Base-by-base conservation (phyloP, 495 filamentous ascomycete genomes). In the Tetracladium setigerum region DNA sequence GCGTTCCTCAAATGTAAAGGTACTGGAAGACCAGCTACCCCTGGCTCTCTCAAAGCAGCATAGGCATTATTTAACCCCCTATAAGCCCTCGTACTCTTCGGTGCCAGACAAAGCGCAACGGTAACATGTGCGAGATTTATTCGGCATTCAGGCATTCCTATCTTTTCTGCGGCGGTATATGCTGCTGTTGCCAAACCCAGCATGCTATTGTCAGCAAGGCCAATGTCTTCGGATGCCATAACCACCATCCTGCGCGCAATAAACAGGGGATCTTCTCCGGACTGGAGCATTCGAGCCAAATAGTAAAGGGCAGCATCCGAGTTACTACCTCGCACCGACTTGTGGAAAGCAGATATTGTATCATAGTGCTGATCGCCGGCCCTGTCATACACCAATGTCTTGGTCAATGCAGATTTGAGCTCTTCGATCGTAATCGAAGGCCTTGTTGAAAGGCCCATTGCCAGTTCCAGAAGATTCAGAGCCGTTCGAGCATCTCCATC, bases 301-400 rank as follows among this genome's bases (percentile, higher is more conserved):
- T 96, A 98, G 67, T 95, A 97, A 2, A 98, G 72, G 1, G 89
- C 73, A 0, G 89, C 92, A 64, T 97, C 84, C 1, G 91, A 67
- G 58, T 92, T 79, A 44, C 81, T 85, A 16, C 92, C 92, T 14
- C 92, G 86, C 22, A 97, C 78, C 12, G 87, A 88, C 54, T 98
- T 98, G 70, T 98, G 92, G 61, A 98, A 92, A 38, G 92, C 92
- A 2, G 87, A 94, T 55, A 98, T 97, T 41, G 85, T 88, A 59
- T 97, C 90, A 64, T 86, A 98, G 64, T 97, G 92, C 60, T 94
- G 86, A 65, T 98, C 92, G 18, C 92, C 92, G 0, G 86, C 84
- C 36, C 92, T 81, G 66, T 98, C 92, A 68, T 97, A 96, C 35
- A 95, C 86, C 11, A 96, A 68, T 0, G 92, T 97, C 55, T 87